Evolutionary conservation across 495 filamentous ascomycete species (phyloP), one percentile per base, ranked within the genome.

Genomic region (Penicillium atrosanguineum): DNA sequence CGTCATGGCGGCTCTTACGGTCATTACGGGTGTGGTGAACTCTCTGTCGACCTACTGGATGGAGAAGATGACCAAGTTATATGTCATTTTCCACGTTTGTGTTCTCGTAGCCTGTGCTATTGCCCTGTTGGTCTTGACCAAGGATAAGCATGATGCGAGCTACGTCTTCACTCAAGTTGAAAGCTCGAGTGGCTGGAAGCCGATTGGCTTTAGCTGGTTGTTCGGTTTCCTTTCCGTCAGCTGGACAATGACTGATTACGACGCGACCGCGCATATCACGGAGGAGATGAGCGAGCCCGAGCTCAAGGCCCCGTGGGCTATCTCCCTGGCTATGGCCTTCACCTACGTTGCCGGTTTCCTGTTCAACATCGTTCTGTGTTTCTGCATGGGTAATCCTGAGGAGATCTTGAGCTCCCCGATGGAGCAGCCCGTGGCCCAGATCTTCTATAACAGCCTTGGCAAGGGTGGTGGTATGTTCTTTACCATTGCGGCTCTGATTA

Each of bases 201-300:
- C 81, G 7, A 71, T 74, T 20, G 86, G 85, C 6, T 87, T 85
- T 61, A 81, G 79, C n/a, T 87, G 85, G 62, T 61, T 89, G 28
- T 86, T 89, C 53, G 86, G 86, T 19, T 87, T 87, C 62, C 67
- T 89, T 20, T 83, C 81, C 8, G 85, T 86, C 23, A 81, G 82
- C 0, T 89, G 86, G 83, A 85, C 82, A 39, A 84, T 83, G 79
- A 85, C 79, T 4, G 63, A 65, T 37, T 67, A 83, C 55, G 82
- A 83, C 61, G 80, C 79, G 5, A 83, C 79, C 11, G 79, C 80
- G 3, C 81, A 83, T 48, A 85, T 85, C 46, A 77, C 83, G 18
- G 84, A 87, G 65, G 84, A 87, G 60, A 83, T 85, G 46, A 75
- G 70, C 18, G 62, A 83, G 26, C 84, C 83, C 0, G 78, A 83